Base-by-base conservation (phyloP, 768 basidiomycete genomes). In the Termitomyces sp. region DNA sequence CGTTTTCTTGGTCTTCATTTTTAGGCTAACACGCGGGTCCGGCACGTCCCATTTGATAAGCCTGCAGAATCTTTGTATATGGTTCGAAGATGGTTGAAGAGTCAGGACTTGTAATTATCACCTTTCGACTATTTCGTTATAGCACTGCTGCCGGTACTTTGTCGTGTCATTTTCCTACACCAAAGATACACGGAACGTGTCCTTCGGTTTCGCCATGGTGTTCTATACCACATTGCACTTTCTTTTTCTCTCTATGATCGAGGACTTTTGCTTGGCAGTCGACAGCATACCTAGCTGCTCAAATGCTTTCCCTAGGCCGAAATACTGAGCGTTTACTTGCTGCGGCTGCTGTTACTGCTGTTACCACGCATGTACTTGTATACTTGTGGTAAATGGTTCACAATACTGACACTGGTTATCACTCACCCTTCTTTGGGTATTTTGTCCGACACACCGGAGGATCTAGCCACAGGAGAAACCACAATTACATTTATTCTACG, bases 31-130 rank as follows among this genome's bases (percentile, higher is more conserved):
- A 64, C 28, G 44, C 55, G 45, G n/a, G 59, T 67, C 62, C 42
- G 46, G 38, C 67, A 85, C 75, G 84, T 86, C 58, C 85, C 85
- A 31, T 78, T 81, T 74, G 85, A 86, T 66, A 86, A 85, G 64
- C 87, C 88, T 3, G 77, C 73, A 59, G 84, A 87, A 66, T 74
- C 83, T 10, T 69, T 83, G 45, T 72, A 76, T 45, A 82, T 90
- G 81, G 73, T 90, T 31, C 80, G 80, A 28, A 73, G 80, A 37
- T 90, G 87, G 88, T 68, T 90, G 31, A 75, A 73, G 26, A 67
- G 70, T 43, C 57, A 71, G 55, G 69, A 64, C 10, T 64, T 83
- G 50, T 77, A 67, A 74, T 53, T 5, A 15, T 47, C 10, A 19
- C 11, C 40, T 41, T 41, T 26, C 6, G n/a, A 28, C 31, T 50